A percentile compares a stretch with the other conserved stretches of the same genome.
These are phyloP conservation scores for Alternaria sp. DNA, from an alignment of 2,329 filamentous ascomycete species.

Conservation along the genomic window DNA sequence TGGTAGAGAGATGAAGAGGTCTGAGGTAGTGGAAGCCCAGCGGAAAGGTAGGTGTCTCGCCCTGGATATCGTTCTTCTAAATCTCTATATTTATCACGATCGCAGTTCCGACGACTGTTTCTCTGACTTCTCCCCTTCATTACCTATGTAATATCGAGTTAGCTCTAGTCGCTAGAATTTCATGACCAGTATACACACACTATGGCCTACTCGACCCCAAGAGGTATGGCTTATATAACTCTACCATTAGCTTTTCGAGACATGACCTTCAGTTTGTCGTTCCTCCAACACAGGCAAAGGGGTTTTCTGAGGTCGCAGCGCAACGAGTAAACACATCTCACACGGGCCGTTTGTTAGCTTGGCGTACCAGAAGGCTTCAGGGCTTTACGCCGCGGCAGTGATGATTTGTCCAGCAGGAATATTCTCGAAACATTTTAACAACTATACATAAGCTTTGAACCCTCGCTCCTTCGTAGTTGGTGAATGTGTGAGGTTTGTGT, in stretches of 20 bases:
- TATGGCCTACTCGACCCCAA: too few species aligned
- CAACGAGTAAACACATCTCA: constrained; percentile 7
- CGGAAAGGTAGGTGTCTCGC: too few species aligned
- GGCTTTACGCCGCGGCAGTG: neutral
- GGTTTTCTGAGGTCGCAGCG: neutral
- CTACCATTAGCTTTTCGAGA: neutral
- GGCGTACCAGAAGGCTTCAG: neutral
- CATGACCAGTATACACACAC: too few species aligned
- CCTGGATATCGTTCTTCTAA: neutral
- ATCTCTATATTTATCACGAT: neutral
- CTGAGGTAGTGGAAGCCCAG: too few species aligned
- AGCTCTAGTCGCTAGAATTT: too few species aligned
- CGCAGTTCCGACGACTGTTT: fast-evolving
- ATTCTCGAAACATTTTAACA: neutral
- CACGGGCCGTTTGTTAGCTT: neutral
- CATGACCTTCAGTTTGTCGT: neutral
- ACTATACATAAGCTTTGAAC: neutral
- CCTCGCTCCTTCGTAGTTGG: neutral
- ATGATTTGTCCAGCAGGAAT: neutral
- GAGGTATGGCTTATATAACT: neutral
- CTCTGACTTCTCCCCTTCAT: neutral
- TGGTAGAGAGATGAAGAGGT: too few species aligned
- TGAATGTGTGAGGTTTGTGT: neutral
- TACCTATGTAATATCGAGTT: fast-evolving
- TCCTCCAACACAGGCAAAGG: too few species aligned